Evolutionary conservation across 164 flowering plant genomes (phyloP).

Genomic region (Macadamia integrifolia): DNA sequence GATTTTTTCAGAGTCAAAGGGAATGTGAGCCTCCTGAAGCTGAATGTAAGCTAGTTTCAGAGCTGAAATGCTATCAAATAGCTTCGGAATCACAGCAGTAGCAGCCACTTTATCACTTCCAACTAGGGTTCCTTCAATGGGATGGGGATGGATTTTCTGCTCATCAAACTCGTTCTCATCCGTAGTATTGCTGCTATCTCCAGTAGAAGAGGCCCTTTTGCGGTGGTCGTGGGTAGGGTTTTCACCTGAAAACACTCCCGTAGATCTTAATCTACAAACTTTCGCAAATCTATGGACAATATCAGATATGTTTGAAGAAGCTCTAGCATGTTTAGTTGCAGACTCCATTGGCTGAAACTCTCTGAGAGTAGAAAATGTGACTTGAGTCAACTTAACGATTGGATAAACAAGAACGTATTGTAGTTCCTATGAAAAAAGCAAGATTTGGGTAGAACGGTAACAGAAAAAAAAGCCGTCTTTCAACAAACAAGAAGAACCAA

Average conservation of each 20-base stretch:
- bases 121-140: constrained; percentile 10
- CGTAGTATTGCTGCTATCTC: constrained; percentile 23
- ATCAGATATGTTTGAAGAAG: constrained; percentile 46
- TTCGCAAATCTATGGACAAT: constrained; percentile 41
- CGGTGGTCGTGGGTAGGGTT: constrained; percentile 12
- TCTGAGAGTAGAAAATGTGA: background rate
- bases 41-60: constrained; percentile 47
- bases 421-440: too few species aligned
- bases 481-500: too few species aligned
- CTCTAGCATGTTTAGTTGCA: constrained; percentile 25
- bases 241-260: constrained; percentile 44
- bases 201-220: constrained; percentile 1
- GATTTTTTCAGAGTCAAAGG: constrained; percentile 40
- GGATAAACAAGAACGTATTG: too few species aligned
- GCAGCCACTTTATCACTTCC: constrained; percentile 10
- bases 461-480: too few species aligned
- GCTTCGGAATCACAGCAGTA: constrained; percentile 20
- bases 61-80: constrained; percentile 39
- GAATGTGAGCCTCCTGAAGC: constrained; percentile 58
- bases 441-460: too few species aligned
- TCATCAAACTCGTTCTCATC: constrained; percentile 22
- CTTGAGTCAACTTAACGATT: background rate
- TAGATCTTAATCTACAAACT: constrained; percentile 47
- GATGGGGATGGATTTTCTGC: constrained; percentile 36
- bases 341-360: constrained; percentile 22